Conservation (phyloP, 2,329 filamentous ascomycete species). For the Sclerotinia borealis region DNA sequence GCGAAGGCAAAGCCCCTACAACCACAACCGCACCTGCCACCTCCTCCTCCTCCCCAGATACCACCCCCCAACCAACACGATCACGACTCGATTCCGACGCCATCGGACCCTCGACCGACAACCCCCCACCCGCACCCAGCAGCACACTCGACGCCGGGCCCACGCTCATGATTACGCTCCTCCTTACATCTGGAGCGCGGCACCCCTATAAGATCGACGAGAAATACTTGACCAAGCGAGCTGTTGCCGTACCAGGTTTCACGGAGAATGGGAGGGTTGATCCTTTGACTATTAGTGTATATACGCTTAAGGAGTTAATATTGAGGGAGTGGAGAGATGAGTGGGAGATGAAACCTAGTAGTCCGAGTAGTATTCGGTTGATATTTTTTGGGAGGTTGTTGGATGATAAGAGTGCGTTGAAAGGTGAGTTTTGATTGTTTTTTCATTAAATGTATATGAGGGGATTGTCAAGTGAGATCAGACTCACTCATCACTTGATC, state of each 20-base stretch:
- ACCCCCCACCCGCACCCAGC: background rate
- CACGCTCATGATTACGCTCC: conserved; percentile 68
- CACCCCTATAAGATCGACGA: conserved; percentile 89
- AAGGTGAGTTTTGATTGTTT: conserved; percentile 52
- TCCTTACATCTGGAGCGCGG: conserved; percentile 73
- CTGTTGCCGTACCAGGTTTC: conserved; percentile 66
- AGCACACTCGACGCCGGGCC: conserved; percentile 35
- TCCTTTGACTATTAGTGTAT: conserved; percentile 85
- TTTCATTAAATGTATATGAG: background rate
- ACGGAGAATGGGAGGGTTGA: conserved; percentile 57
- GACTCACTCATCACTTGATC: background rate
- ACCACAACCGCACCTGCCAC: background rate
- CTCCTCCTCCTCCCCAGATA: background rate
- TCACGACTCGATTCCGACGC: background rate
- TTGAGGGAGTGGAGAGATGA: conserved; percentile 87
- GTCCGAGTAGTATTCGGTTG: conserved; percentile 81
- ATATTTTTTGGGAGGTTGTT: conserved; percentile 89
- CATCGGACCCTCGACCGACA: background rate
- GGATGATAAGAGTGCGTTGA: conserved; percentile 79
- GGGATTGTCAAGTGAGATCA: background rate
- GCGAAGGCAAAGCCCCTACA: conserved; percentile 4
- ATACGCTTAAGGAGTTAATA: conserved; percentile 90
- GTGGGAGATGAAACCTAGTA: conserved; percentile 82
- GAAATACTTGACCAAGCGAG: conserved; percentile 75
- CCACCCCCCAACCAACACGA: background rate